These are phyloP conservation scores for Paraphaeosphaeria minitans DNA, from an alignment of 2,329 filamentous ascomycete species.

Conservation along the genomic window DNA sequence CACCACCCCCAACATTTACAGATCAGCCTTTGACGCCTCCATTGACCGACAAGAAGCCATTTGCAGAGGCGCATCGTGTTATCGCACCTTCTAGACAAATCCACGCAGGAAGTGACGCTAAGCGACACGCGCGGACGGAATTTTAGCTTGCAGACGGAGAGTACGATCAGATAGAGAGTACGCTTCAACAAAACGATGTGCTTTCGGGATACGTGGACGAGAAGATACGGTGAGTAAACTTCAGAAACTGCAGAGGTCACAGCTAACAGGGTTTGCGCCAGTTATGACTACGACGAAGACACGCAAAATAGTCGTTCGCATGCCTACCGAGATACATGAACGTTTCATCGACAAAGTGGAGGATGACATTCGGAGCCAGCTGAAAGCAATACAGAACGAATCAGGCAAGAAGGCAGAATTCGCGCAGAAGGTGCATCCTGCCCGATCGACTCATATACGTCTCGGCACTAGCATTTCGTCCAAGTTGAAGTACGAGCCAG, in stretches of 20 bases:
- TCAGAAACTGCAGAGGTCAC: no score
- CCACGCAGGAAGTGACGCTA: background rate
- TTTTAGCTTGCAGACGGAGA: background rate
- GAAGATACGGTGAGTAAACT: no score
- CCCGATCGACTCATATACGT: conserved; percentile 18
- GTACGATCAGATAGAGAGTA: background rate
- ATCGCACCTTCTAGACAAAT: background rate
- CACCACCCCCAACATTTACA: background rate
- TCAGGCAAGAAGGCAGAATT: no score
- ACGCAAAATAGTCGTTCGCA: no score
- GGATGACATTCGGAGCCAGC: no score
- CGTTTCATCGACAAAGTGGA: no score
- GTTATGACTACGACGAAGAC: no score
- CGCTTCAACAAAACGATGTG: background rate
- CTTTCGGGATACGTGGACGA: background rate
- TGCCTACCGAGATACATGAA: no score
- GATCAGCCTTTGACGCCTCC: background rate
- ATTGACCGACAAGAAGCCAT: conserved; percentile 2
- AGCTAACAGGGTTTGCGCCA: no score
- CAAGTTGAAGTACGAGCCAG: conserved; percentile 20
- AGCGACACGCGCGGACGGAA: background rate
- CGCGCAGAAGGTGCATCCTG: no score
- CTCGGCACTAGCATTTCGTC: background rate
- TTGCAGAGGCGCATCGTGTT: background rate
- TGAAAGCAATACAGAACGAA: no score